These are phyloP conservation scores for Tylopilus sp. DNA, from an alignment of 1,284 basidiomycete species.

Conservation along the genomic window DNA sequence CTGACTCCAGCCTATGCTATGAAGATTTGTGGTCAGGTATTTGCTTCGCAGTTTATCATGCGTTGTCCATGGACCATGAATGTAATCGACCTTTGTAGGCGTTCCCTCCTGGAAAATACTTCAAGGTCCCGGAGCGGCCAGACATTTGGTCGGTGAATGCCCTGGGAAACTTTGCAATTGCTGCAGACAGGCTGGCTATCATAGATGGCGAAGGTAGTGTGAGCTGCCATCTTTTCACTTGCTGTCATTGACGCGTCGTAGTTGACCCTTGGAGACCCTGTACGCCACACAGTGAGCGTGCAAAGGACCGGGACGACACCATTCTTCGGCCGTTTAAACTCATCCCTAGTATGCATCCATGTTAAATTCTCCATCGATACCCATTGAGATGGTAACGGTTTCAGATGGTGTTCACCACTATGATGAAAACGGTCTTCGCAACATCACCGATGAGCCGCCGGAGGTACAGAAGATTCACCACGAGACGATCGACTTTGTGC, in stretches of 20 bases:
- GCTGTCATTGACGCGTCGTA: slow-evolving; percentile 26
- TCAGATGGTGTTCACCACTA: slow-evolving; percentile 86
- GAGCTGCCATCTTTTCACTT: not conserved
- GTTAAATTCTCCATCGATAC: not conserved
- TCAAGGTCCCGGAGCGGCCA: slow-evolving; percentile 67
- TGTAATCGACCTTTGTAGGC: slow-evolving; percentile 44
- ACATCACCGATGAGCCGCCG: slow-evolving; percentile 66
- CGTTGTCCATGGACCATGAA: not conserved
- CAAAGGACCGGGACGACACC: slow-evolving; percentile 68
- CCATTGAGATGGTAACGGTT: slow-evolving; percentile 1
- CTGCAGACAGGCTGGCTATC: slow-evolving; percentile 76
- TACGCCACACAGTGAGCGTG: slow-evolving; percentile 81
- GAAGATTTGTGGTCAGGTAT: slow-evolving; percentile 75
- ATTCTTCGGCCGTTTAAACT: slow-evolving; percentile 78
- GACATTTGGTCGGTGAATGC: slow-evolving; percentile 78
- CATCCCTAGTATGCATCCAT: slow-evolving; percentile 64
- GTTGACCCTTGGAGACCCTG: slow-evolving; percentile 90
- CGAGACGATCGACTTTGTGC: slow-evolving; percentile 80
- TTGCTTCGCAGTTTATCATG: slow-evolving; percentile 6
- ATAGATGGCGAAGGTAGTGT: slow-evolving; percentile 75
- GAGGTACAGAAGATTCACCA: slow-evolving; percentile 79
- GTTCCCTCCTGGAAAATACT: slow-evolving; percentile 75
- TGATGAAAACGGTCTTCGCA: slow-evolving; percentile 79
- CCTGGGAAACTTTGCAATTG: slow-evolving; percentile 74
- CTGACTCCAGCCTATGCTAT: slow-evolving; percentile 75